Conservation (phyloP, 2,329 filamentous ascomycete genomes). For the Calonectria honghensis region DNA sequence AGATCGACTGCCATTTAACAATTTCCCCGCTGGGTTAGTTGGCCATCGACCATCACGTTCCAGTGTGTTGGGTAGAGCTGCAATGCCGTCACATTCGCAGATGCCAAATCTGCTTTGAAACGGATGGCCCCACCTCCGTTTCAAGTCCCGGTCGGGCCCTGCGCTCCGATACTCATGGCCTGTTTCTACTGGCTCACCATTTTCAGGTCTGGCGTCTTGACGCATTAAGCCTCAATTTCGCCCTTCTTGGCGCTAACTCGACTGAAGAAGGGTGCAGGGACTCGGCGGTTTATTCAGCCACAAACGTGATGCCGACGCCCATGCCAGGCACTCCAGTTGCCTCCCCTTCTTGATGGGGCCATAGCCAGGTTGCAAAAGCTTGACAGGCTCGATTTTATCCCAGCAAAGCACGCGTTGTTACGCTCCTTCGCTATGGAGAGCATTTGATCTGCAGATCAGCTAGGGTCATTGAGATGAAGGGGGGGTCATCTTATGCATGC, state of each 20-base stretch:
- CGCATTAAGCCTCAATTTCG: neutral
- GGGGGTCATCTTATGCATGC: neutral
- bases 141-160: neutral
- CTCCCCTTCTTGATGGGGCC: neutral
- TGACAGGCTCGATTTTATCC: neutral
- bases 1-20: neutral
- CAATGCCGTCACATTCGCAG: neutral
- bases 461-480: neutral
- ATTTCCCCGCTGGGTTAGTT: neutral
- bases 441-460: neutral
- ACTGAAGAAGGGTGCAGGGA: neutral
- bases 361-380: neutral
- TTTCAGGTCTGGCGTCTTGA: neutral
- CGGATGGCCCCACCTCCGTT: neutral
- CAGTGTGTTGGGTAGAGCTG: neutral
- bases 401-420: neutral
- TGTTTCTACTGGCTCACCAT: conserved; percentile 5
- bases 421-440: neutral
- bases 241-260: neutral
- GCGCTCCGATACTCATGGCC: neutral
- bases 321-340: neutral
- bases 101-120: neutral
- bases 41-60: neutral
- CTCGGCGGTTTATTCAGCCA: neutral
- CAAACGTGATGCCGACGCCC: neutral